Conservation (phyloP, 176 grass and related monocot species). For the Bothriochloa decipiens region DNA sequence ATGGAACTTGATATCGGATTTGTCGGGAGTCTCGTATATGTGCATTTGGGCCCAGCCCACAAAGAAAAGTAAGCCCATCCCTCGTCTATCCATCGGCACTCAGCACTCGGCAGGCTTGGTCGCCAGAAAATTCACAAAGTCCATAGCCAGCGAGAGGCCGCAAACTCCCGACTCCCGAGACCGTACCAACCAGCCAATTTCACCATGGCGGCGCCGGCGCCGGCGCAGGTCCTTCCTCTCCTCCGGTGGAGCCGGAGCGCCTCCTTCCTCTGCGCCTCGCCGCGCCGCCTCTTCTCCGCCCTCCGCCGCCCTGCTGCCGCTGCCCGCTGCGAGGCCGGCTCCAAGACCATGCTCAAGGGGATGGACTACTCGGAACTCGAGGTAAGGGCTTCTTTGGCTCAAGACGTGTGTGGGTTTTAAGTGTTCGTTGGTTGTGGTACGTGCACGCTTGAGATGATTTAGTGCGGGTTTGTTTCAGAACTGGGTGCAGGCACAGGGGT, state of each 20-base stretch:
- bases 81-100: conserved; percentile 4
- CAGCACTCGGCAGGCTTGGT: background rate
- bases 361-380: conserved; percentile 94
- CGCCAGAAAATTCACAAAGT: background rate
- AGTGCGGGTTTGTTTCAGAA: conserved; percentile 42
- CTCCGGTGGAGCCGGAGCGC: conserved; percentile 72
- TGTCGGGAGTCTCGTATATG: background rate
- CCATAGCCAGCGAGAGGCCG: background rate
- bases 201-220: conserved; percentile 39
- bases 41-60: background rate
- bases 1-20: background rate
- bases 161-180: background rate
- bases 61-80: background rate
- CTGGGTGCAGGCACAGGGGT: conserved; percentile 87
- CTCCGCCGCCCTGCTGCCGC: conserved; percentile 40
- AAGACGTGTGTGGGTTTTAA: conserved; percentile 13
- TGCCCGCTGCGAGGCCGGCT: conserved; percentile 35
- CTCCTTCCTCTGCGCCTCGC: conserved; percentile 40
- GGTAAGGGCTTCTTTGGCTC: conserved; percentile 39
- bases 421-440: conserved; percentile 6
- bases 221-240: conserved; percentile 68
- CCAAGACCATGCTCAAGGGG: conserved; percentile 76
- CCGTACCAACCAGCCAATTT: background rate
- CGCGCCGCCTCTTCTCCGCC: conserved; percentile 44
- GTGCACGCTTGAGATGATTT: conserved; percentile 22